Base-by-base conservation (phyloP, 768 basidiomycete genomes). In the Suillus spraguei region DNA sequence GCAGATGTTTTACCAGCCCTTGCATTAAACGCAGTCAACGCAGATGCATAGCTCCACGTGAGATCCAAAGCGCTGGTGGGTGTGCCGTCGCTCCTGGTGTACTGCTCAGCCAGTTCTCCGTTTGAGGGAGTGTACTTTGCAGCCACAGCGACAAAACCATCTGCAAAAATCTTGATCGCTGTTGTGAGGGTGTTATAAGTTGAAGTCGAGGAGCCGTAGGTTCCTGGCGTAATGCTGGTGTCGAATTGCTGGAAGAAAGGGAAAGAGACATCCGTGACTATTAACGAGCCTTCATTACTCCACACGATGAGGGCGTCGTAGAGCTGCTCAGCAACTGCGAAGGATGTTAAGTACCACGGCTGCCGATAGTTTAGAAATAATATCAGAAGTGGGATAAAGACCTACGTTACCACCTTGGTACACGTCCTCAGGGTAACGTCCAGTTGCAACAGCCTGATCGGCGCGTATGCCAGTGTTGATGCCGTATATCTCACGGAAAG, bases 1-100 rank as follows among this genome's bases (percentile, higher is more conserved):
- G 77, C 77, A 7, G 83, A 78, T 1, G 76, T 68, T 47, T 76
- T 70, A 0, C 88, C 87, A 11, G 71, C 76, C n/a, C 85, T 80
- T 2, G 88, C 85, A 22, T 80, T 78, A 67, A 87, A 86, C 10
- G 78, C 85, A 0, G 90, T 90, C 60, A 92, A 73, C 0, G 85
- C 82, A 35, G 88, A 80, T 1, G 91, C 90, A 68, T 91, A 92
- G 67, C 85, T 88, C 91, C 90, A 92, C 0, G 90, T 92, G 62
- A 92, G 77, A 70, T 92, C 86, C 10, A 71, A 73, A 3, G 91
- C 91, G 70, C 87, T 87, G 20, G 84, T 63, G 1, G 83, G 88
- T 3, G 73, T 52, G 5, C 91, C 91, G 28, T 79, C 71, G 61
- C 60, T 72, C 67, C 76, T 82, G 69, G 76, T 73, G 70, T 79